Evolutionary conservation across 352 stramenopile genomes (phyloP), one percentile per base, ranked within the genome.

Genomic region (Globisporangium orthogonon): DNA sequence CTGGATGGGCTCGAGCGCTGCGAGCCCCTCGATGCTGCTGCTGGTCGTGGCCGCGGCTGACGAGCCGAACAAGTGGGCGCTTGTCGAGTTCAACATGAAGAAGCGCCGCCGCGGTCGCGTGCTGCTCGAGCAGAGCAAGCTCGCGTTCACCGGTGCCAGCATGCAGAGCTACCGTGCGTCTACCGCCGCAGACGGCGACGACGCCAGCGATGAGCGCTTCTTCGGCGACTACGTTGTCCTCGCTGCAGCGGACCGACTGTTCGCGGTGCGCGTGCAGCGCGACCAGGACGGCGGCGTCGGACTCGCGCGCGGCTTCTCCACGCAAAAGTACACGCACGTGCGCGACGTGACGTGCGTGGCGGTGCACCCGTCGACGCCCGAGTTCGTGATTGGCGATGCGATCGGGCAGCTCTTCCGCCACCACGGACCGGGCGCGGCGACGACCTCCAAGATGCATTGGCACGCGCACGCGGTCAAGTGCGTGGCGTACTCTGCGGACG

Each of bases 401-500:
- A 39, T 72, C 6, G 84, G 84, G 14, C 80, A 91, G 65, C 83
- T 94, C 45, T 78, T 78, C 56, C 71, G 76, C 2, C 85, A 75
- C 63, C 59, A 82, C 47, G 54, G 67, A 14, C 52, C 61, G 6
- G 54, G 30, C 4, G n/a, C 39, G 1, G 50, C 54, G 2, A 74
- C 67, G 10, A 73, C 63, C 0, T 69, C 78, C 37, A 87, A 80
- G 62, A 73, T 93, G 66, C 87, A 96, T 64, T 96, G 87, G 87
- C 87, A 96, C 60, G 73, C 87, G 31, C 84, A 96, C 50, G 73
- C 77, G 2, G 82, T 96, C 13, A 58, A 68, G 50, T 89, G 76
- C 39, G 33, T 95, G 3, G 63, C 70, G 50, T 96, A 92, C 73
- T 85, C 83, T 30, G 73, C 60, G 35, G 72, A 96, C 56, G 84